These are phyloP conservation scores for Pelargonium cotyledonis DNA, from an alignment of 441 rosid species.

Conservation along the genomic window DNA sequence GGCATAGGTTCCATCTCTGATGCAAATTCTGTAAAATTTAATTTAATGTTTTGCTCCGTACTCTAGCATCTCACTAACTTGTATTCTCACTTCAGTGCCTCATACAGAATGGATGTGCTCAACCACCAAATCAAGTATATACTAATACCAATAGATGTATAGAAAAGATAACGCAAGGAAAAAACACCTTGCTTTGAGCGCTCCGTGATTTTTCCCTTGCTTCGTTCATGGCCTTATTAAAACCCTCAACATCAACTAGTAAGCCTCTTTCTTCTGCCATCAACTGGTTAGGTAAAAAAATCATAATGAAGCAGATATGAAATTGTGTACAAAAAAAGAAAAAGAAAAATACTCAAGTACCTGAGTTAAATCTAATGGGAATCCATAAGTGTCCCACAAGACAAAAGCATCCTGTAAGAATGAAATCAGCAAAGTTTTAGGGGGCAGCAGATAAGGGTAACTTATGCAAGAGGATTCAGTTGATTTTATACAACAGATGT, in stretches of 20 bases:
- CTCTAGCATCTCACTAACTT: no score
- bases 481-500: neutral
- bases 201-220: constrained; percentile 90
- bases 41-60: neutral
- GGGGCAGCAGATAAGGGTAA: neutral
- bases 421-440: neutral
- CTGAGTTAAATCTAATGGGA: constrained; percentile 95
- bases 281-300: constrained; percentile 38
- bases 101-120: no score
- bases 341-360: constrained; percentile 25
- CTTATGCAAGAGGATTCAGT: no score
- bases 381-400: constrained; percentile 96
- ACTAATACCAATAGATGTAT: neutral
- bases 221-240: constrained; percentile 76
- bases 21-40: no score
- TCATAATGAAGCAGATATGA: no score
- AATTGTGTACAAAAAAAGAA: no score
- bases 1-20: neutral
- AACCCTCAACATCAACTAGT: constrained; percentile 73
- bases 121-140: no score
- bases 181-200: constrained; percentile 73
- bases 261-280: constrained; percentile 97
- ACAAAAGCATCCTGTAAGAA: constrained; percentile 80
- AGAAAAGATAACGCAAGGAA: neutral
- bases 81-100: no score